These are phyloP conservation scores for Bonia amplexicaulis DNA, from an alignment of 176 grass and related monocot species.

Conservation along the genomic window DNA sequence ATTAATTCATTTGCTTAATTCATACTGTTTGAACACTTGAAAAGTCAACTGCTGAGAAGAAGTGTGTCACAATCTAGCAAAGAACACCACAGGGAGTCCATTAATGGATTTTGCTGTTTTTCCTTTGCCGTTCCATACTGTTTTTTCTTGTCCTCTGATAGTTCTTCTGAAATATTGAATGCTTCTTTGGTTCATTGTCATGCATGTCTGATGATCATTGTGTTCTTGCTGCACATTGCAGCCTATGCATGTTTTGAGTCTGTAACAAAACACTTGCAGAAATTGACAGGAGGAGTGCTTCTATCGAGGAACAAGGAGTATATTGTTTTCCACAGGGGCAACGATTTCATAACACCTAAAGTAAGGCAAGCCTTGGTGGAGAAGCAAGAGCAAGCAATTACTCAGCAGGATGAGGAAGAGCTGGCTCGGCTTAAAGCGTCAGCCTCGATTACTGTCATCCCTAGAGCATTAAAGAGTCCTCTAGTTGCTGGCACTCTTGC, in stretches of 20 bases:
- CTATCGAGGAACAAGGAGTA: constrained; percentile 96
- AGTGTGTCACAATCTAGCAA: background rate
- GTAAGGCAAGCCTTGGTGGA: constrained; percentile 60
- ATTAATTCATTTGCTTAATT: background rate
- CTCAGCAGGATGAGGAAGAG: constrained; percentile 77
- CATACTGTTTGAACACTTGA: background rate
- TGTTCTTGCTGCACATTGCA: background rate
- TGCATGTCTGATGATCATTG: background rate
- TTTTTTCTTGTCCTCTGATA: background rate
- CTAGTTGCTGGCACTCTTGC: constrained; percentile 82
- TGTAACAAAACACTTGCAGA: constrained; percentile 51
- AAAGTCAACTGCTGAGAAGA: background rate
- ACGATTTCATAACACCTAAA: constrained; percentile 79
- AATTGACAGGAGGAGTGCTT: constrained; percentile 90
- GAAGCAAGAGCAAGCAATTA: constrained; percentile 57
- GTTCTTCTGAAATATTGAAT: constrained; percentile 3
- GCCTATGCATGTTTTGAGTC: constrained; percentile 29
- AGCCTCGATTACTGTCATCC: constrained; percentile 34
- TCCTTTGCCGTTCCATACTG: background rate
- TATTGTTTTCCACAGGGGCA: constrained; percentile 89
- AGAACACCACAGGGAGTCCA: background rate
- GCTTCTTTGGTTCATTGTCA: constrained; percentile 13
- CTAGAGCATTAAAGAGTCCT: constrained; percentile 37
- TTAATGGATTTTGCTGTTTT: background rate
- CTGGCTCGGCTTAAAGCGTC: constrained; percentile 63